Conservation (phyloP, 2,329 filamentous ascomycete genomes). For the Catunica adiposa region DNA sequence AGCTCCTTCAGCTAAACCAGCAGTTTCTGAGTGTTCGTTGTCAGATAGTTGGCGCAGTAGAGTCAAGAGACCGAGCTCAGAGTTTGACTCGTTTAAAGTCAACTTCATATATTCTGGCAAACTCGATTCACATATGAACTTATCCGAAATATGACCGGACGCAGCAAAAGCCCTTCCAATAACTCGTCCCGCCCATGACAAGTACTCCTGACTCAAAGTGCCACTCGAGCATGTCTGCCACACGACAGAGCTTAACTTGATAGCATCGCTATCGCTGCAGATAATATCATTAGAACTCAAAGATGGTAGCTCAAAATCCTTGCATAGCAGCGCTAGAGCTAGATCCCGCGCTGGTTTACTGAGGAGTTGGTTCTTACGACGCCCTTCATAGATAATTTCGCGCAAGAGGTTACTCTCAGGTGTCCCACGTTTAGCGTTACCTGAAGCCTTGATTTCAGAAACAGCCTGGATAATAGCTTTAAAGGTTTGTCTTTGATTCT, state of each 20-base stretch:
- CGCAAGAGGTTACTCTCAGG: slow-evolving; percentile 66
- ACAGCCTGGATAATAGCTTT: slow-evolving; percentile 52
- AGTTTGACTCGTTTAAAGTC: slow-evolving; percentile 32
- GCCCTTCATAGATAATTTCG: slow-evolving; percentile 62
- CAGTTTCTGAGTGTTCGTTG: slow-evolving; percentile 36
- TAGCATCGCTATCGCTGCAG: slow-evolving; percentile 46
- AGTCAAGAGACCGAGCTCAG: slow-evolving; percentile 45
- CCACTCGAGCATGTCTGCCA: slow-evolving; percentile 60
- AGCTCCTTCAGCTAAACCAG: slow-evolving; percentile 44
- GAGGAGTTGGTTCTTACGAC: slow-evolving; percentile 44
- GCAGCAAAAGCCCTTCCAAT: slow-evolving; percentile 71
- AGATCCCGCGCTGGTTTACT: slow-evolving; percentile 52
- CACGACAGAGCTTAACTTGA: slow-evolving; percentile 46
- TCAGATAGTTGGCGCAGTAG: slow-evolving; percentile 46
- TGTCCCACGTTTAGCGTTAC: slow-evolving; percentile 51
- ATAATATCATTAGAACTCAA: slow-evolving; percentile 42
- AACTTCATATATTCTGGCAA: slow-evolving; percentile 33
- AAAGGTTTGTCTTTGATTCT: slow-evolving; percentile 38
- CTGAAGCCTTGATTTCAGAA: slow-evolving; percentile 46
- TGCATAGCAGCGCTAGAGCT: slow-evolving; percentile 57
- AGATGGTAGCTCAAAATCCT: slow-evolving; percentile 46
- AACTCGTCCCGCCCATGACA: slow-evolving; percentile 71
- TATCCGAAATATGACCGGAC: slow-evolving; percentile 48
- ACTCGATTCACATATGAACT: slow-evolving; percentile 43
- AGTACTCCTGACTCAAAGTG: slow-evolving; percentile 48